A percentile compares a stretch with the other conserved stretches of the same genome.
Evolutionary conservation across 331 rosid species (phyloP).

Genomic region (Pyracantha coccinea): DNA sequence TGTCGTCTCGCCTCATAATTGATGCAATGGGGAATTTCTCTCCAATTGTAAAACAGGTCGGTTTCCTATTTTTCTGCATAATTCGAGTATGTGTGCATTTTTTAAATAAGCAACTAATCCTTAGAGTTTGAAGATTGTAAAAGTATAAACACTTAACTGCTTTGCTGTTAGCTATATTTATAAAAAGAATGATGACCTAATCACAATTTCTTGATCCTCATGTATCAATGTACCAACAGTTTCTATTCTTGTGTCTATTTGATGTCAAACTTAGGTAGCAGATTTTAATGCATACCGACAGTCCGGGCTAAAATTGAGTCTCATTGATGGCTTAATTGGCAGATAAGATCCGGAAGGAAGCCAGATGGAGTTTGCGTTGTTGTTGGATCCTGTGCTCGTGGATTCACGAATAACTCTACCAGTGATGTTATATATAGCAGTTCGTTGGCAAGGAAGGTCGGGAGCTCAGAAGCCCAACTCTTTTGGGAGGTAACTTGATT

Average conservation of each 20-base stretch:
- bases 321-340: slow-evolving; percentile 17
- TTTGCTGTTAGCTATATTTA: too few relatives aligned
- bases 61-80: not conserved
- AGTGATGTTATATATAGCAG: slow-evolving; percentile 91
- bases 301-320: not conserved
- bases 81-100: not conserved
- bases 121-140: not conserved
- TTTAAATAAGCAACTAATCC: not conserved
- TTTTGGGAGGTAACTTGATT: slow-evolving; percentile 85
- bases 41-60: slow-evolving; percentile 87
- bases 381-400: slow-evolving; percentile 96
- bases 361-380: slow-evolving; percentile 95
- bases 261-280: not conserved
- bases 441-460: slow-evolving; percentile 59
- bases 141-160: too few relatives aligned
- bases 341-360: slow-evolving; percentile 77
- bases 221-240: too few relatives aligned
- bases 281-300: not conserved
- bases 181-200: too few relatives aligned
- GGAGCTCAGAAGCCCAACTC: slow-evolving; percentile 62
- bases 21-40: slow-evolving; percentile 99
- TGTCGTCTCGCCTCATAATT: slow-evolving; percentile 69
- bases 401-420: slow-evolving; percentile 46
- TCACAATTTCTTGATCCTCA: too few relatives aligned
- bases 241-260: not conserved